Evolutionary conservation across 768 basidiomycete species (phyloP).

Genomic region (Serpula lacrymans): DNA sequence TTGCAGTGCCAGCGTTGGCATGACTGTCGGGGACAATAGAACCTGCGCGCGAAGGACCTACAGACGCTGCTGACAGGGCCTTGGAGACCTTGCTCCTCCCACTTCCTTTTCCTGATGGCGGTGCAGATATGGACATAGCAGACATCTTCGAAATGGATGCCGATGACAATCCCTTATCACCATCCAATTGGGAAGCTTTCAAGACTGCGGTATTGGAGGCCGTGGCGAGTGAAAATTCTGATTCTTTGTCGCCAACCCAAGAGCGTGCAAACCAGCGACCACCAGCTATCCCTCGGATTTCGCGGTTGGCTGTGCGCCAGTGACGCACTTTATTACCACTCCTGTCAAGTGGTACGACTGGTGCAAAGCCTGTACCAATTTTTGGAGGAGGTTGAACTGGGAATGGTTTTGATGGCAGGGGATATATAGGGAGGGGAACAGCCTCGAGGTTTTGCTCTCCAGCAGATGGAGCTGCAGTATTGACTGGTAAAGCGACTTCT

Average conservation of each 20-base stretch:
- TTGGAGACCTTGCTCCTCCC: constrained; percentile 38
- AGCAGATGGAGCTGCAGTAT: constrained; percentile 28
- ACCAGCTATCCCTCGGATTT: constrained; percentile 79
- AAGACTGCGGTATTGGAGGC: constrained; percentile 26
- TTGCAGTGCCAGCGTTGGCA: constrained; percentile 27
- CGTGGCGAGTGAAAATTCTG: constrained; percentile 48
- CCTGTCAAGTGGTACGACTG: constrained; percentile 63
- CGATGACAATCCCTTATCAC: constrained; percentile 21
- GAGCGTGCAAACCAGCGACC: constrained; percentile 76
- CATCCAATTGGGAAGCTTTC: constrained; percentile 21
- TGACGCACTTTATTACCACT: constrained; percentile 57
- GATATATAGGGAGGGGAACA: constrained; percentile 67
- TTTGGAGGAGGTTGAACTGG: constrained; percentile 77
- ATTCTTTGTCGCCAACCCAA: constrained; percentile 87
- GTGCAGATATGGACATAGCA: constrained; percentile 44
- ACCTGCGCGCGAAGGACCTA: constrained; percentile 55
- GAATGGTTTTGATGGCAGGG: constrained; percentile 80
- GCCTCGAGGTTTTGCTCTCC: constrained; percentile 53
- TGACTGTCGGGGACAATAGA: constrained; percentile 48
- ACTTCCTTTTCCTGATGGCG: constrained; percentile 36
- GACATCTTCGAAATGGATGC: constrained; percentile 37
- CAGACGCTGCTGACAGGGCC: constrained; percentile 39
- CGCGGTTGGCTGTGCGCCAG: constrained; percentile 73
- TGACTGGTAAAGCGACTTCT: constrained; percentile 31
- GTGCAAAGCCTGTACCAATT: constrained; percentile 71